These are phyloP conservation scores for Aspergillus cavernicola DNA, from an alignment of 495 filamentous ascomycete species.

Conservation along the genomic window DNA sequence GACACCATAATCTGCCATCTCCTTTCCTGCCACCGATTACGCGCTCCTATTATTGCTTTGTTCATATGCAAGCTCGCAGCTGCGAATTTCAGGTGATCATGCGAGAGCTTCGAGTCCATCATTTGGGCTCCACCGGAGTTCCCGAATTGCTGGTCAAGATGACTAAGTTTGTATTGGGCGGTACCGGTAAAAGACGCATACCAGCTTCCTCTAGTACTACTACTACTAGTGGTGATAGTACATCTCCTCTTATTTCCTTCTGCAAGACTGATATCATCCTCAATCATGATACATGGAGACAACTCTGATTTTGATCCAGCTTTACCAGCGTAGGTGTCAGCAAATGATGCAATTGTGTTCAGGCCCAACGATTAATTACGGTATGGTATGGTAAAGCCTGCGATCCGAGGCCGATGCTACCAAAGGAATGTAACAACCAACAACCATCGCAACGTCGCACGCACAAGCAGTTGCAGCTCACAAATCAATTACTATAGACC, in stretches of 20 bases:
- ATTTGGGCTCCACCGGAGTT: conserved; percentile 16
- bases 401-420: conserved; percentile 10
- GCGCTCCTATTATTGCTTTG: neutral
- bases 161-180: conserved; percentile 12
- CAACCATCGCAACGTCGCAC: conserved; percentile 8
- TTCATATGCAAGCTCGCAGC: conserved; percentile 4
- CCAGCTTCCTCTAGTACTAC: no score
- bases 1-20: conserved; percentile 1
- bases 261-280: neutral
- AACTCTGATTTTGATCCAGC: no score
- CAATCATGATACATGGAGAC: no score
- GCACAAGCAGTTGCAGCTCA: conserved; percentile 1
- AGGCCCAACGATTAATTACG: neutral
- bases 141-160: conserved; percentile 18
- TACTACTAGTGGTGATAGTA: no score
- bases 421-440: conserved; percentile 1
- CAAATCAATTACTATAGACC: no score
- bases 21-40: neutral
- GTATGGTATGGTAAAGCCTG: conserved; percentile 13
- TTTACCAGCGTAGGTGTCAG: neutral
- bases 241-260: neutral
- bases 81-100: conserved; percentile 9
- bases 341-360: neutral
- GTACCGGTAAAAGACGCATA: neutral
- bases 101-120: conserved; percentile 14